phyloP scores from a whole-genome alignment of 2,329 filamentous ascomycete genomes.

The Orbilia blumenaviensis region DNA sequence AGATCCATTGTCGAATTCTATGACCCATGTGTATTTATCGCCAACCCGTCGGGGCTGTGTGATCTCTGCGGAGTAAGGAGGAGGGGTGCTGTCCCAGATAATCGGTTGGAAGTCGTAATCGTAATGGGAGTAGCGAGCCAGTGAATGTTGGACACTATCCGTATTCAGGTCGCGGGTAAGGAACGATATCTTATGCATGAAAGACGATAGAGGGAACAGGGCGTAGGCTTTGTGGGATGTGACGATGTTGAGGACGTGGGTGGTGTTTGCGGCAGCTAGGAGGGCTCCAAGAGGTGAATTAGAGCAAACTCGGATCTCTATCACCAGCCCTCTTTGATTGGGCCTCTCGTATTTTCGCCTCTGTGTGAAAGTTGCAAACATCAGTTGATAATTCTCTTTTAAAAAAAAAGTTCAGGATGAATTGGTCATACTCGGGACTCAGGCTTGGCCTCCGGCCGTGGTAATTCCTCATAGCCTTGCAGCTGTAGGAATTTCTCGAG shows the following conservation, averaged over 20 bases:
- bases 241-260: constrained; percentile 42
- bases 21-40: constrained; percentile 36
- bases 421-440: constrained; percentile 43
- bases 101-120: constrained; percentile 44
- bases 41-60: constrained; percentile 40
- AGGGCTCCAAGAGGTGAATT: constrained; percentile 43
- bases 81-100: constrained; percentile 16
- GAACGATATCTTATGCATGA: constrained; percentile 42
- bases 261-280: constrained; percentile 42
- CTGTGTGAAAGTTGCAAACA: background rate
- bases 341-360: background rate
- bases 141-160: constrained; percentile 45
- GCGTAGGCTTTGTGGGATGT: constrained; percentile 41
- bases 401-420: too few relatives aligned
- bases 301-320: constrained; percentile 44
- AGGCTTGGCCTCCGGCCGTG: background rate
- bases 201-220: constrained; percentile 32
- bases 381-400: too few relatives aligned
- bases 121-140: constrained; percentile 24
- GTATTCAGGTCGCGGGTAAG: constrained; percentile 36
- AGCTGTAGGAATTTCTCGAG: constrained; percentile 27
- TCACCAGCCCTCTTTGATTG: background rate
- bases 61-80: constrained; percentile 36
- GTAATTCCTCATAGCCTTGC: constrained; percentile 29
- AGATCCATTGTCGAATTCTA: constrained; percentile 36